A percentile compares a stretch with the other conserved stretches of the same genome.
Evolutionary conservation across 2,329 filamentous ascomycete genomes (phyloP).

Genomic region (Cordyceps farinosa): DNA sequence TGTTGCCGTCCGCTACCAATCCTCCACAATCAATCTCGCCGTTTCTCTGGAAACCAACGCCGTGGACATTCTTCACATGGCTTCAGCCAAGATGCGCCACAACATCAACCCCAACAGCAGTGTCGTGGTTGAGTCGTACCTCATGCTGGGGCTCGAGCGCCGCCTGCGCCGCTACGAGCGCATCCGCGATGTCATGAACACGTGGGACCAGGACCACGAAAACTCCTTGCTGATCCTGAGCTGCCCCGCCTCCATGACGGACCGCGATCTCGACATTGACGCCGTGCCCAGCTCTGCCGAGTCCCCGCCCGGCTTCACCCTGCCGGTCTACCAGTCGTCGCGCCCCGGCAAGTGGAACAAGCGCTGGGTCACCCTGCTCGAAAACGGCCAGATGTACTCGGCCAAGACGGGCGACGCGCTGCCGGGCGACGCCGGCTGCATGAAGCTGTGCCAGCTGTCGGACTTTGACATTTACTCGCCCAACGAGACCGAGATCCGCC

Average conservation of each 20-base stretch:
- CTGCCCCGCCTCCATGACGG: slow-evolving; percentile 51
- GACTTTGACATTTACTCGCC: slow-evolving; percentile 91
- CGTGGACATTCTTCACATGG: slow-evolving; percentile 66
- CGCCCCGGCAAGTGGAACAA: slow-evolving; percentile 86
- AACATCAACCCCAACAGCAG: slow-evolving; percentile 61
- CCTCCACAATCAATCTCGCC: slow-evolving; percentile 65
- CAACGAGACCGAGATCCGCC: slow-evolving; percentile 62
- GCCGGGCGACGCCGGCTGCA: slow-evolving; percentile 60
- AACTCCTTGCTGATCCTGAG: slow-evolving; percentile 69
- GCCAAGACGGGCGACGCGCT: slow-evolving; percentile 67
- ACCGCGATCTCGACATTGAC: slow-evolving; percentile 60
- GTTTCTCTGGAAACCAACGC: slow-evolving; percentile 72
- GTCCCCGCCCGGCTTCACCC: slow-evolving; percentile 62
- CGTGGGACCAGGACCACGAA: slow-evolving; percentile 80
- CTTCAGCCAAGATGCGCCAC: slow-evolving; percentile 60
- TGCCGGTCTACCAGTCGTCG: slow-evolving; percentile 77
- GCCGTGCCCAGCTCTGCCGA: slow-evolving; percentile 57
- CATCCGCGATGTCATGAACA: slow-evolving; percentile 84
- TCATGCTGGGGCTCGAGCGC: slow-evolving; percentile 72
- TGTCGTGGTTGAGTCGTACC: slow-evolving; percentile 75
- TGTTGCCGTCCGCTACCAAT: slow-evolving; percentile 69
- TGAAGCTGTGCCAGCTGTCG: slow-evolving; percentile 76
- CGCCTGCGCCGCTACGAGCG: slow-evolving; percentile 82
- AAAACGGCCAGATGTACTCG: slow-evolving; percentile 67
- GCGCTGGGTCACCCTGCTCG: slow-evolving; percentile 69